A percentile compares a stretch with the other conserved stretches of the same genome.
Conservation (phyloP, 305 asterid genomes). For the Solanum aculeatissimum region DNA sequence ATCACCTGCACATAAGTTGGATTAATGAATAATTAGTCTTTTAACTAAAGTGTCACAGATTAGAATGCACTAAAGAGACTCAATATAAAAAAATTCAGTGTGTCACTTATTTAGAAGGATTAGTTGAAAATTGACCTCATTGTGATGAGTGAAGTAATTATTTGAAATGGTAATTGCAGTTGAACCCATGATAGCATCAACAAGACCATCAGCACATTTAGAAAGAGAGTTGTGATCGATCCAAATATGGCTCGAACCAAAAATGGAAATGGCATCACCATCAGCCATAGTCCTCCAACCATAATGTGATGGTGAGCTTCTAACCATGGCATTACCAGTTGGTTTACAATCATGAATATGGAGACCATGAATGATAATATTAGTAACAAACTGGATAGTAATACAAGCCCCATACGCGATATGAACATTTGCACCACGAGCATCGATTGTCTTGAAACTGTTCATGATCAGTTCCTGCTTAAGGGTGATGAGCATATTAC, state of each 20-base stretch:
- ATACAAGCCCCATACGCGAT: slow-evolving; percentile 61
- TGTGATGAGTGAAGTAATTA: slow-evolving; percentile 63
- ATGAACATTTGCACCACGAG: slow-evolving; percentile 62
- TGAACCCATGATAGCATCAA: slow-evolving; percentile 76
- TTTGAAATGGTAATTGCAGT: slow-evolving; percentile 79
- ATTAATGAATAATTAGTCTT: background rate
- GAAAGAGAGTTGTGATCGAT: slow-evolving; percentile 59
- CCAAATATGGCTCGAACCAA: slow-evolving; percentile 63
- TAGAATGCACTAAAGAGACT: background rate
- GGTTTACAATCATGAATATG: slow-evolving; percentile 64
- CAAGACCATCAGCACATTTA: slow-evolving; percentile 58
- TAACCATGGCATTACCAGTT: slow-evolving; percentile 74
- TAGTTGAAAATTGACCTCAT: slow-evolving; percentile 29
- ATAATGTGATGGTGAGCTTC: slow-evolving; percentile 58
- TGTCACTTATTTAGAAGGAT: background rate
- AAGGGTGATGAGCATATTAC: slow-evolving; percentile 55
- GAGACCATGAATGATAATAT: slow-evolving; percentile 58
- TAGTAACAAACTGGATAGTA: slow-evolving; percentile 53
- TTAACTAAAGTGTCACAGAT: background rate
- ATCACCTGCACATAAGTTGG: slow-evolving; percentile 31
- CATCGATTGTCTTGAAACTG: slow-evolving; percentile 78
- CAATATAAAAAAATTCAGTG: background rate
- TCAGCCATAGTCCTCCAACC: slow-evolving; percentile 82
- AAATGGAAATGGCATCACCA: slow-evolving; percentile 66
- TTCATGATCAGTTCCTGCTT: slow-evolving; percentile 71